Evolutionary conservation across 2,329 filamentous ascomycete genomes (phyloP).

Genomic region (Alternaria metachromatica): DNA sequence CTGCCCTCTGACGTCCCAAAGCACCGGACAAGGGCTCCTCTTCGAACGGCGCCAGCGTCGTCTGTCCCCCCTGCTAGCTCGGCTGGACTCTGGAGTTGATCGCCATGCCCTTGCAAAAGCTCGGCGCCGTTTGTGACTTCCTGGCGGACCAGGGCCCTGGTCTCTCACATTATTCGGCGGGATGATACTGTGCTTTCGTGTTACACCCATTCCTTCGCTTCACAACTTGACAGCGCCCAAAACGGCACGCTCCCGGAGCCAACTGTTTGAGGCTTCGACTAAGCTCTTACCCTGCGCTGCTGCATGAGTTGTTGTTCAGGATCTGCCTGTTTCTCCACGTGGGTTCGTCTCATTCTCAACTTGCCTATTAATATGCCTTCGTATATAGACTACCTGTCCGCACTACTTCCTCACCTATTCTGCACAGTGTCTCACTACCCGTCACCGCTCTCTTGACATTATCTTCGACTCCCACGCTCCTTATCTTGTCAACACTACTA

Average conservation of each 20-base stretch:
- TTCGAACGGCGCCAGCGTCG: conserved; percentile 34
- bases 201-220: conserved; percentile 47
- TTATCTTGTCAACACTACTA: conserved; percentile 17
- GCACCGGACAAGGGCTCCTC: conserved; percentile 33
- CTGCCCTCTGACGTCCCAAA: conserved; percentile 35
- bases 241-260: conserved; percentile 48
- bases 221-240: conserved; percentile 49
- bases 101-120: conserved; percentile 26
- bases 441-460: conserved; percentile 7
- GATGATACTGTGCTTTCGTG: conserved; percentile 40
- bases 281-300: conserved; percentile 43
- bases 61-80: conserved; percentile 38
- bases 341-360: conserved; percentile 39
- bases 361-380: conserved; percentile 37
- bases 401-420: conserved; percentile 25
- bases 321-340: conserved; percentile 47
- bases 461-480: conserved; percentile 15
- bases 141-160: conserved; percentile 35
- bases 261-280: conserved; percentile 49
- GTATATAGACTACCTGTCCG: conserved; percentile 38
- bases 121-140: conserved; percentile 39
- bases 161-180: conserved; percentile 35
- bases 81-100: conserved; percentile 36
- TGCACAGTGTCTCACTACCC: conserved; percentile 17
- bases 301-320: conserved; percentile 45